These are phyloP conservation scores for Barnettozyma botsteinii DNA, from an alignment of 805 yeast genomes.

Conservation along the genomic window DNA sequence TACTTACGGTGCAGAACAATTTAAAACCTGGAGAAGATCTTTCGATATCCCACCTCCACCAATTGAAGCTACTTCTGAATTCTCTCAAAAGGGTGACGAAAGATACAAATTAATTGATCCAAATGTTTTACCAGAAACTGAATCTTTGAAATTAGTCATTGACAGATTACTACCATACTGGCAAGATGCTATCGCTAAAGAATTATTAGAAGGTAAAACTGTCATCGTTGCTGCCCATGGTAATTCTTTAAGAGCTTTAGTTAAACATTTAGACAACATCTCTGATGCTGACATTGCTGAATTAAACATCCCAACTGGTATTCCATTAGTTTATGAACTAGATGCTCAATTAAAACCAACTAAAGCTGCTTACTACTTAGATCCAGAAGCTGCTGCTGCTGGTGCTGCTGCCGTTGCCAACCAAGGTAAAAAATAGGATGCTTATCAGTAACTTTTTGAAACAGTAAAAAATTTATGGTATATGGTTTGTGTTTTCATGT, in stretches of 20 bases:
- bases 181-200: conserved; percentile 86
- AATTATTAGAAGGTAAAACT: conserved; percentile 80
- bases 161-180: conserved; percentile 96
- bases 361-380: conserved; percentile 93
- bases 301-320: conserved; percentile 97
- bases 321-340: conserved; percentile 94
- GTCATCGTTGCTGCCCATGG: conserved; percentile 96
- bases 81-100: conserved; percentile 78
- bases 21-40: conserved; percentile 97
- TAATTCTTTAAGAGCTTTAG: conserved; percentile 94
- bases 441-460: background rate
- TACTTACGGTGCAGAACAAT: conserved; percentile 83
- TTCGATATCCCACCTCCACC: conserved; percentile 95
- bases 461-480: no score
- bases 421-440: conserved; percentile 67
- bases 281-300: conserved; percentile 90
- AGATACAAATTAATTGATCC: conserved; percentile 85
- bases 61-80: conserved; percentile 71
- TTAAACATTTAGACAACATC: conserved; percentile 90
- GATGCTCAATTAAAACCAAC: conserved; percentile 82
- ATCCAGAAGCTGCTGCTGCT: conserved; percentile 99
- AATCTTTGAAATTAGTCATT: conserved; percentile 89
- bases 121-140: conserved; percentile 85
- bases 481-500: no score
- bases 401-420: conserved; percentile 99